A percentile compares a stretch with the other conserved stretches of the same genome.
Conservation (phyloP, 2,329 filamentous ascomycete genomes). For the Elsinoe australis region DNA sequence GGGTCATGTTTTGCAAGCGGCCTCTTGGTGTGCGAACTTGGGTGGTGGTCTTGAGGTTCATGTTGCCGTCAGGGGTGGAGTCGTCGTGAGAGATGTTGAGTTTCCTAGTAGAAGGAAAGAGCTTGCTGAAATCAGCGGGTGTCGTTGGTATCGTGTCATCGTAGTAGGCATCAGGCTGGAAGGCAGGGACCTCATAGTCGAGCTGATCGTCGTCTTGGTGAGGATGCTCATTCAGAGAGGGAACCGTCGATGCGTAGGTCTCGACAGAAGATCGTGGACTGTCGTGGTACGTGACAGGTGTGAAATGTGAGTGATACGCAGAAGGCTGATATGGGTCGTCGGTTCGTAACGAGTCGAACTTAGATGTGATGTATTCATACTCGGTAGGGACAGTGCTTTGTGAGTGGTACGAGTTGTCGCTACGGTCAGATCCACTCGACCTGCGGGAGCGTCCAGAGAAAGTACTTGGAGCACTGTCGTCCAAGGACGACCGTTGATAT, state of each 20-base stretch:
- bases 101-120: constrained; percentile 79
- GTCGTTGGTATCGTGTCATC: constrained; percentile 66
- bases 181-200: constrained; percentile 52
- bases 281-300: constrained; percentile 18
- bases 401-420: constrained; percentile 21
- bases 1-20: constrained; percentile 56
- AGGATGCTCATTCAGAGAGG: constrained; percentile 51
- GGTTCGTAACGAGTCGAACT: constrained; percentile 23
- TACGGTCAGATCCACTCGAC: constrained; percentile 19
- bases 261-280: constrained; percentile 58
- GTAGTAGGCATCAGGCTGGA: constrained; percentile 55
- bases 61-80: constrained; percentile 82
- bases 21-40: constrained; percentile 48
- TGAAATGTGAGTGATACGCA: neutral
- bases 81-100: constrained; percentile 85
- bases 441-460: constrained; percentile 3
- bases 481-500: constrained; percentile 13
- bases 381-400: constrained; percentile 22
- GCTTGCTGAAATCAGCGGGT: constrained; percentile 69
- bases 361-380: constrained; percentile 19
- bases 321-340: constrained; percentile 17
- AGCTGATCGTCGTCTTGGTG: constrained; percentile 31
- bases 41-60: constrained; percentile 89
- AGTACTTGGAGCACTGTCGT: constrained; percentile 5
- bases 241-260: constrained; percentile 69